Percentiles rank a stretch among this genome's conserved stretches.
Evolutionary conservation across 805 yeast genomes (phyloP).

Genomic region (Saccharomyces jurei): DNA sequence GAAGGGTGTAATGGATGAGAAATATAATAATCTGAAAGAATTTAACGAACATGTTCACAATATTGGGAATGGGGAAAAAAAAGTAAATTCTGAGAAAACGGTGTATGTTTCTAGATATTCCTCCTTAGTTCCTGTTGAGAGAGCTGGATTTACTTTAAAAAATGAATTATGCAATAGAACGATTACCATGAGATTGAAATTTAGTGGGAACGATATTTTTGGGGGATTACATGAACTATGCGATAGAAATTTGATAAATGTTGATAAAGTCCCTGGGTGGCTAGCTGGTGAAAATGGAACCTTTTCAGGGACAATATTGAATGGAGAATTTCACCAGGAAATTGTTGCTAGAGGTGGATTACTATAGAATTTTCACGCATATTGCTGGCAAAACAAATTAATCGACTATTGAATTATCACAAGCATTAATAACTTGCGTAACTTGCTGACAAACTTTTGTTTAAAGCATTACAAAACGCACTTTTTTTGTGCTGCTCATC

Average conservation of each 20-base stretch:
- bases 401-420: background rate
- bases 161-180: conserved; percentile 23
- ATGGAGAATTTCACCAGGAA: conserved; percentile 30
- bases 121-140: conserved; percentile 53
- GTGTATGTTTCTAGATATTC: conserved; percentile 19
- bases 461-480: conserved; percentile 33
- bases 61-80: conserved; percentile 8
- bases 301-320: conserved; percentile 38
- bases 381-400: too few relatives aligned
- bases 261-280: conserved; percentile 63
- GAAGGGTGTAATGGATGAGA: conserved; percentile 31
- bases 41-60: conserved; percentile 17
- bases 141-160: conserved; percentile 38
- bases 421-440: background rate
- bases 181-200: conserved; percentile 25
- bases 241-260: conserved; percentile 39
- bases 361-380: conserved; percentile 4
- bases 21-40: conserved; percentile 35
- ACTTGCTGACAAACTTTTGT: background rate
- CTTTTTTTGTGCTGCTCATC: conserved; percentile 38
- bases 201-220: conserved; percentile 65
- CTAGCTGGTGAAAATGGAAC: conserved; percentile 67
- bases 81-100: conserved; percentile 7
- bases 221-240: conserved; percentile 72
- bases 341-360: conserved; percentile 14